Evolutionary conservation across 805 yeast genomes (phyloP).

Genomic region (Kazachstania psychrophila): DNA sequence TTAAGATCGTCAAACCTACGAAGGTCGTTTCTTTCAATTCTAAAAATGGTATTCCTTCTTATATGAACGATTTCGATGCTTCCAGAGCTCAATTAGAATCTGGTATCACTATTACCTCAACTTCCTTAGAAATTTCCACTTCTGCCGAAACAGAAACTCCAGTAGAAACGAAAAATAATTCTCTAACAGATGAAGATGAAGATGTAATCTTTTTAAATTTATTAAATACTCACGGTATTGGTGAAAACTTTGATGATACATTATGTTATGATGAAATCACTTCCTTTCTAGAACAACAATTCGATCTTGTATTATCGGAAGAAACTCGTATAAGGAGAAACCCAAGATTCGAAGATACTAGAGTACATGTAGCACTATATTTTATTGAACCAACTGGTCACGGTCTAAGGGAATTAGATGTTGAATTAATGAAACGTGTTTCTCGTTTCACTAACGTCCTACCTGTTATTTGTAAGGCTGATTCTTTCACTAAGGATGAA

Average conservation of each 20-base stretch:
- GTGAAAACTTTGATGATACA: conserved; percentile 66
- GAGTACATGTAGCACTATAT: conserved; percentile 66
- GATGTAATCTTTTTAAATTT: conserved; percentile 46
- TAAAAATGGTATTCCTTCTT: conserved; percentile 49
- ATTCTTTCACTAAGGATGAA: conserved; percentile 57
- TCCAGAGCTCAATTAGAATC: conserved; percentile 53
- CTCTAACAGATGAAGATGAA: conserved; percentile 13
- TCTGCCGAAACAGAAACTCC: conserved; percentile 7
- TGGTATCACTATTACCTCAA: conserved; percentile 59
- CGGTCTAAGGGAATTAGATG: conserved; percentile 66
- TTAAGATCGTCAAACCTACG: conserved; percentile 24
- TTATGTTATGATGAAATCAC: conserved; percentile 59
- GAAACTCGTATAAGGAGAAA: conserved; percentile 82
- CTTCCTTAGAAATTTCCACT: conserved; percentile 27
- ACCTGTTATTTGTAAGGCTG: conserved; percentile 65
- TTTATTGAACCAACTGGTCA: conserved; percentile 72
- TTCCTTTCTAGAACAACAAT: conserved; percentile 63
- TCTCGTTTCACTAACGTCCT: conserved; percentile 66
- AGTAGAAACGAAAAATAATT: background rate
- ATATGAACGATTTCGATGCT: conserved; percentile 56
- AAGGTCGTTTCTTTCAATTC: conserved; percentile 48
- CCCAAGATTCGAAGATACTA: conserved; percentile 68
- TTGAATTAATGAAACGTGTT: conserved; percentile 58
- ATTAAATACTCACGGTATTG: conserved; percentile 71
- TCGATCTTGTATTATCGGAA: conserved; percentile 70